Evolutionary conservation across 2,329 filamentous ascomycete genomes (phyloP).

Genomic region (Neospermospora avenae): DNA sequence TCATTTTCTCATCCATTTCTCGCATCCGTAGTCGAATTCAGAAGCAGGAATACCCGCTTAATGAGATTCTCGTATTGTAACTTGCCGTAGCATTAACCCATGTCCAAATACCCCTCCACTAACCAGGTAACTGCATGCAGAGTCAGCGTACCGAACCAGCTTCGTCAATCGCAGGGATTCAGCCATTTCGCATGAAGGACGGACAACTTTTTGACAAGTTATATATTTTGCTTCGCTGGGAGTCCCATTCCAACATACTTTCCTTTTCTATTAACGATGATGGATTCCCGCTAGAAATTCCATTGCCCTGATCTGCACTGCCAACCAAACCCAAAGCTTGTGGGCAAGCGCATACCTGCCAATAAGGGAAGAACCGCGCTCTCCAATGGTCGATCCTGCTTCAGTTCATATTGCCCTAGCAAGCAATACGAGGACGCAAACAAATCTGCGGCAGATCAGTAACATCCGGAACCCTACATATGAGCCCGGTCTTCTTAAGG

Average conservation of each 20-base stretch:
- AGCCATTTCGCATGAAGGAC: slow-evolving; percentile 12
- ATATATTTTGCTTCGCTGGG: neutral
- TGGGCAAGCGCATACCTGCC: neutral
- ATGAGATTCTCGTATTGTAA: too few relatives aligned
- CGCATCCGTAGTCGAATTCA: too few relatives aligned
- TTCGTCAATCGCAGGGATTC: too few relatives aligned
- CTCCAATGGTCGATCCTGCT: neutral
- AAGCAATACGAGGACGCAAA: slow-evolving; percentile 2
- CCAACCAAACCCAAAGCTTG: neutral
- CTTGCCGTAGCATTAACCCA: too few relatives aligned
- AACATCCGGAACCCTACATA: slow-evolving; percentile 4
- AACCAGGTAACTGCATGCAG: slow-evolving; percentile 9
- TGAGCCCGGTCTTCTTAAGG: slow-evolving; percentile 3
- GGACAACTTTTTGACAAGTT: neutral
- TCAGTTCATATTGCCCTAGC: neutral
- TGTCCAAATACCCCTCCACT: slow-evolving; percentile 1
- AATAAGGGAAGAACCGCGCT: neutral
- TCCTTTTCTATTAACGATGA: neutral
- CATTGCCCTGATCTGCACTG: neutral
- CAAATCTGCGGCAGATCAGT: slow-evolving; percentile 4
- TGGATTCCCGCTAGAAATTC: neutral
- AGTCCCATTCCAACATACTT: neutral
- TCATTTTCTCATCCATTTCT: too few relatives aligned
- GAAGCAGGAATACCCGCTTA: neutral
- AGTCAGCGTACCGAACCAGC: too few relatives aligned